Percentiles rank a stretch among this genome's conserved stretches.
phyloP scores from a whole-genome alignment of 2,329 filamentous ascomycete species.

The Penicillium fuscoglaucum region DNA sequence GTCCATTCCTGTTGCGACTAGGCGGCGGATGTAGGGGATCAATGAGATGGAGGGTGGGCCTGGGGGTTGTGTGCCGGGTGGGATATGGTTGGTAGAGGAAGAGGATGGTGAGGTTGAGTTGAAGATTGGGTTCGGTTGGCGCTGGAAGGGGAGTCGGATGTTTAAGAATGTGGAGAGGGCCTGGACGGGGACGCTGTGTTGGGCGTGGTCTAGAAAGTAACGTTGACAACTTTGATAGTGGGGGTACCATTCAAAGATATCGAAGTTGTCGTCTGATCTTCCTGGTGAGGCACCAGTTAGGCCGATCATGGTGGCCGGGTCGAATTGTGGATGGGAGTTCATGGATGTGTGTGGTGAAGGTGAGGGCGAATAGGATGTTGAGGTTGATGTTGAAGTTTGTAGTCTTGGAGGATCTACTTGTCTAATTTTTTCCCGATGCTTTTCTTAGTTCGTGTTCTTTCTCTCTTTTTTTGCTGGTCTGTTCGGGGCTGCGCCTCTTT shows the following conservation, averaged over 20 bases:
- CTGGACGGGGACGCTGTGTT: constrained; percentile 79
- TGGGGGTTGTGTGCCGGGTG: constrained; percentile 39
- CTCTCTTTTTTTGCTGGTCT: background rate
- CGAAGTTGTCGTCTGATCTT: constrained; percentile 50
- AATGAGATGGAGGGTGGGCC: constrained; percentile 61
- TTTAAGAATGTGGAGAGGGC: constrained; percentile 88
- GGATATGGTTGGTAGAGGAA: constrained; percentile 45
- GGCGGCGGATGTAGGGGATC: constrained; percentile 83
- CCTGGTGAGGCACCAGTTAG: constrained; percentile 38
- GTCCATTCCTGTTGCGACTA: constrained; percentile 91
- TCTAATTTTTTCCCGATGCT: background rate
- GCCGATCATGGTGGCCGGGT: constrained; percentile 41
- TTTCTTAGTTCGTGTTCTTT: constrained; percentile 8
- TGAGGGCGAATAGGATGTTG: constrained; percentile 14
- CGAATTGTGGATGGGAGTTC: constrained; percentile 36
- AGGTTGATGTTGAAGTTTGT: constrained; percentile 23
- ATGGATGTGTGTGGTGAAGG: constrained; percentile 22
- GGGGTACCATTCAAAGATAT: constrained; percentile 88
- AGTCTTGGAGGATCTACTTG: constrained; percentile 11
- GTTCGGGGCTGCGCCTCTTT: constrained; percentile 6
- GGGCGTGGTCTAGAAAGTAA: constrained; percentile 89
- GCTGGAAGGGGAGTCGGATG: constrained; percentile 86
- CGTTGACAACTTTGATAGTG: constrained; percentile 85
- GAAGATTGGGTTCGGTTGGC: constrained; percentile 51
- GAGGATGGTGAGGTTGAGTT: constrained; percentile 39